These are phyloP conservation scores for Calendula officinalis DNA, from an alignment of 129 eudicot species.

Conservation along the genomic window DNA sequence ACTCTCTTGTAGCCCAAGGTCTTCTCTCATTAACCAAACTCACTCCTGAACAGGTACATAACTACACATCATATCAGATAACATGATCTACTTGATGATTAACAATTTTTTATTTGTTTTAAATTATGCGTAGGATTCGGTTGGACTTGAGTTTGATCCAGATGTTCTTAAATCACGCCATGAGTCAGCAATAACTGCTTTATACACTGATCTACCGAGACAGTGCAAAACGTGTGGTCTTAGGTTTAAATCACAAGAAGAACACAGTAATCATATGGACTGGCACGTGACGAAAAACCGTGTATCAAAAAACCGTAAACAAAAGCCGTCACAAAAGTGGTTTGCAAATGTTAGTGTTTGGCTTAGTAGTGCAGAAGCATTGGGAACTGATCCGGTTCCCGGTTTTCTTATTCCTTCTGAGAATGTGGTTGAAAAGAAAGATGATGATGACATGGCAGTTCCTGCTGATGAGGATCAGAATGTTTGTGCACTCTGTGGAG, in stretches of 20 bases:
- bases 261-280: conserved; percentile 95
- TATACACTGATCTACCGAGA: conserved; percentile 79
- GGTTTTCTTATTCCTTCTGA: conserved; percentile 65
- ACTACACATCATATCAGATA: neutral
- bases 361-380: conserved; percentile 85
- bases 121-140: no score
- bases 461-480: conserved; percentile 95
- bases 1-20: conserved; percentile 83
- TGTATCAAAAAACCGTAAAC: conserved; percentile 67
- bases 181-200: conserved; percentile 61
- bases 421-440: conserved; percentile 50
- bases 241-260: conserved; percentile 85
- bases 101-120: no score
- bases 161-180: conserved; percentile 86
- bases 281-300: conserved; percentile 96
- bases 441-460: conserved; percentile 82
- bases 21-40: conserved; percentile 58
- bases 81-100: neutral
- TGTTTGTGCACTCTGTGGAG: conserved; percentile 84
- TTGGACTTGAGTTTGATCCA: conserved; percentile 76
- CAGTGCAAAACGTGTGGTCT: conserved; percentile 94
- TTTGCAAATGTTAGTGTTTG: conserved; percentile 71
- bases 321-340: conserved; percentile 92
- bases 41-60: conserved; percentile 57
- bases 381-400: conserved; percentile 70